Percentiles rank a stretch among this genome's conserved stretches.
Conservation (phyloP, 2,329 filamentous ascomycete genomes). For the Fusarium irregulare region DNA sequence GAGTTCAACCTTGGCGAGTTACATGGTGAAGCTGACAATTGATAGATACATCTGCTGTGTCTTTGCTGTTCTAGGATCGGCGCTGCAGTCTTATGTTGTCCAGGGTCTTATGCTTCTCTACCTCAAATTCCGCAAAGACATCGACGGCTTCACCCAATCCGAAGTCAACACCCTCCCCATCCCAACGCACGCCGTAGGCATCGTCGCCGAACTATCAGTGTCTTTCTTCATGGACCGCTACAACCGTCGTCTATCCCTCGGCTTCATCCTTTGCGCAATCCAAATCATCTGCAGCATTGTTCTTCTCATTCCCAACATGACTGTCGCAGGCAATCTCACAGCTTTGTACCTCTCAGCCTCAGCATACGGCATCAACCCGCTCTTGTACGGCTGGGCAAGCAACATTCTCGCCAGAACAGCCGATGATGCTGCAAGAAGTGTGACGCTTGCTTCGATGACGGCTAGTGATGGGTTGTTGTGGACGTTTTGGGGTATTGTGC, state of each 20-base stretch:
- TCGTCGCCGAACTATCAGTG: constrained; percentile 36
- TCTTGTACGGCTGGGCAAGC: constrained; percentile 44
- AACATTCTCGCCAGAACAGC: constrained; percentile 37
- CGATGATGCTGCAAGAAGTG: constrained; percentile 55
- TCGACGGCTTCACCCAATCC: constrained; percentile 36
- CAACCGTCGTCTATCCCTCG: constrained; percentile 12
- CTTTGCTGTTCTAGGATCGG: constrained; percentile 47
- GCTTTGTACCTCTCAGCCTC: constrained; percentile 41
- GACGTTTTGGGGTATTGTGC: constrained; percentile 58
- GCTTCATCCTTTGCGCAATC: constrained; percentile 18
- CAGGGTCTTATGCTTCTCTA: constrained; percentile 45
- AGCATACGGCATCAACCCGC: constrained; percentile 41
- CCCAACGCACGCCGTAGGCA: constrained; percentile 42
- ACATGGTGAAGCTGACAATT: neutral
- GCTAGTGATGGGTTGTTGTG: constrained; percentile 54
- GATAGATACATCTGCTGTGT: constrained; percentile 31
- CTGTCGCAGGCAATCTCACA: constrained; percentile 33
- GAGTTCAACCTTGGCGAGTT: neutral
- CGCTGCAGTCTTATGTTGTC: constrained; percentile 39
- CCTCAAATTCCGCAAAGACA: constrained; percentile 38
- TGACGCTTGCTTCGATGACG: constrained; percentile 56
- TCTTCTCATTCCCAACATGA: constrained; percentile 33
- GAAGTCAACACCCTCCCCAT: constrained; percentile 45
- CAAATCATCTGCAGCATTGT: constrained; percentile 37
- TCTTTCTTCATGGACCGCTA: constrained; percentile 40